Evolutionary conservation across 768 basidiomycete genomes (phyloP).

Genomic region (Boletus rubropictus): DNA sequence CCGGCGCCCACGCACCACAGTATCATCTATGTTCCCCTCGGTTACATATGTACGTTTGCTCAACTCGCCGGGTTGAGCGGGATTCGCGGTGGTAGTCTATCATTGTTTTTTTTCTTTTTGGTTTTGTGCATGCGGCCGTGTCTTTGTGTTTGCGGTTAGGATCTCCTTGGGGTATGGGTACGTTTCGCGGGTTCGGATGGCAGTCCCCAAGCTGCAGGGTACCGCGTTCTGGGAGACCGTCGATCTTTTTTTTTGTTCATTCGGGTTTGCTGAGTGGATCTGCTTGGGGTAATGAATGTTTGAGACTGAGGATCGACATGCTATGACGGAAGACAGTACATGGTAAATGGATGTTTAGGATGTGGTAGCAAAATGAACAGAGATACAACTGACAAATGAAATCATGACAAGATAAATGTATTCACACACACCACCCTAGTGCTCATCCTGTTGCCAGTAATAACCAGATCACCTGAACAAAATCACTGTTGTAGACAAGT

Average conservation of each 20-base stretch:
- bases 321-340: too few relatives aligned
- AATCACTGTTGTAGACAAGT: too few relatives aligned
- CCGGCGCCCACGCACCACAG: conserved; percentile 69
- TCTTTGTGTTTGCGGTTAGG: conserved; percentile 35
- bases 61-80: conserved; percentile 41
- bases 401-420: neutral
- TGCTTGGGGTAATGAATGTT: too few relatives aligned
- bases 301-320: too few relatives aligned
- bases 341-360: too few relatives aligned
- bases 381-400: neutral
- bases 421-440: neutral
- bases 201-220: conserved; percentile 46
- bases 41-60: conserved; percentile 48
- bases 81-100: conserved; percentile 52
- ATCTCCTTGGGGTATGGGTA: conserved; percentile 73
- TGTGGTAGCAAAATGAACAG: too few relatives aligned
- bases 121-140: neutral
- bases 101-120: neutral
- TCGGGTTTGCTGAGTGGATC: too few relatives aligned
- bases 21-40: conserved; percentile 64
- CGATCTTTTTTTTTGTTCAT: too few relatives aligned
- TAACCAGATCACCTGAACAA: too few relatives aligned
- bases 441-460: too few relatives aligned
- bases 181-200: conserved; percentile 45
- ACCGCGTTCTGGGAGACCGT: conserved; percentile 44